phyloP scores from a whole-genome alignment of 2,329 filamentous ascomycete genomes.

The Hypoxylon sp. region DNA sequence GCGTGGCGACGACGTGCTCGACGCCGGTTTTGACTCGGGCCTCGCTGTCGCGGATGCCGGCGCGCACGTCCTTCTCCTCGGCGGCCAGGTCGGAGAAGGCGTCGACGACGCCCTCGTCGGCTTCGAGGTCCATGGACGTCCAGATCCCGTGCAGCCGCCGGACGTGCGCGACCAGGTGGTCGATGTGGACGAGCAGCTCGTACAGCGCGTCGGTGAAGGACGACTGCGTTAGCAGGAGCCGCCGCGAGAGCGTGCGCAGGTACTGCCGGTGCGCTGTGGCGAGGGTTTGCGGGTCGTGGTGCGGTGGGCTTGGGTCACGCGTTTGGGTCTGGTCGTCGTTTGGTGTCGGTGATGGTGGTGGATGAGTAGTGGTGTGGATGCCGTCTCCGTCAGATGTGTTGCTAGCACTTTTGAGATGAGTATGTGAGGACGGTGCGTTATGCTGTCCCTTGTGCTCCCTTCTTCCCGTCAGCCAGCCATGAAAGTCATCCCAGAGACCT shows the following conservation, averaged over 20 bases:
- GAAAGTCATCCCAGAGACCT: constrained; percentile 84
- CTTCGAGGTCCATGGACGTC: constrained; percentile 83
- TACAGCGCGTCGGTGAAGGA: constrained; percentile 77
- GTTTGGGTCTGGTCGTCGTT: constrained; percentile 42
- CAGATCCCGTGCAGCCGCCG: constrained; percentile 83
- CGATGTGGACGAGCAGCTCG: constrained; percentile 79
- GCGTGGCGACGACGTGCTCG: constrained; percentile 73
- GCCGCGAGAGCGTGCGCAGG: constrained; percentile 76
- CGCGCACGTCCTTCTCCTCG: constrained; percentile 79
- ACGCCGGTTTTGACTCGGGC: constrained; percentile 76
- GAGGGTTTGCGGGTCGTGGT: constrained; percentile 87
- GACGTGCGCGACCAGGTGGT: constrained; percentile 84
- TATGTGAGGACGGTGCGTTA: constrained; percentile 36
- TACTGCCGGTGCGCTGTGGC: constrained; percentile 85
- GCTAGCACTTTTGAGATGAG: constrained; percentile 2
- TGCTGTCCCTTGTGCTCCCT: constrained; percentile 47
- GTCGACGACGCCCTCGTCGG: constrained; percentile 85
- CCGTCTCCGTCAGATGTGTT: neutral
- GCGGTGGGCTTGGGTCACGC: constrained; percentile 31
- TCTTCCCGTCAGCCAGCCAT: constrained; percentile 75
- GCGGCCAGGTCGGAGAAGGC: constrained; percentile 78
- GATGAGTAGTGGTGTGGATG: constrained; percentile 31
- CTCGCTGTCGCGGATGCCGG: constrained; percentile 75
- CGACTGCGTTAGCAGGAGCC: constrained; percentile 75
- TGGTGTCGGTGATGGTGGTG: constrained; percentile 13